These are phyloP conservation scores for Aspergillus sp. DNA, from an alignment of 2,329 filamentous ascomycete genomes.

Conservation along the genomic window DNA sequence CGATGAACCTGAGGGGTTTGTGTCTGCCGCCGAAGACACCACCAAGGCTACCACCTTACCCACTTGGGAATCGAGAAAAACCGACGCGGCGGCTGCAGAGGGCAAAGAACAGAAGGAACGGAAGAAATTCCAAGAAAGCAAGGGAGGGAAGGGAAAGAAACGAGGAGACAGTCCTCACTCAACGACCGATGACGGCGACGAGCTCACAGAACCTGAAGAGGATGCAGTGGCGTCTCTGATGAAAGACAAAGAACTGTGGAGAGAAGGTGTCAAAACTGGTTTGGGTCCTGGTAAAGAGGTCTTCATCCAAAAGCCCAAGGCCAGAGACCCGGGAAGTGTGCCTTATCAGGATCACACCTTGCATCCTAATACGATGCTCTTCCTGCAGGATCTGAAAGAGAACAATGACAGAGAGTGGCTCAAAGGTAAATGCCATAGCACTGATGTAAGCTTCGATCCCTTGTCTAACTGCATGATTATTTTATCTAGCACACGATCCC, in stretches of 20 bases:
- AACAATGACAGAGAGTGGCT: constrained; percentile 59
- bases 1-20: background rate
- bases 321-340: constrained; percentile 51
- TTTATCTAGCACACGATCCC: constrained; percentile 58
- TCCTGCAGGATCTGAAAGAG: constrained; percentile 49
- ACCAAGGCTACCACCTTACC: constrained; percentile 8
- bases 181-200: constrained; percentile 33
- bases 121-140: background rate
- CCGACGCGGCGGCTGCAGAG: constrained; percentile 2
- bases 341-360: constrained; percentile 51
- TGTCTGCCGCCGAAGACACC: constrained; percentile 10
- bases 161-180: background rate
- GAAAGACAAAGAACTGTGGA: constrained; percentile 47
- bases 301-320: constrained; percentile 55
- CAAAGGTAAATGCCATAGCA: constrained; percentile 42
- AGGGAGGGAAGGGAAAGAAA: background rate
- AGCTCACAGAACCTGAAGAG: constrained; percentile 73
- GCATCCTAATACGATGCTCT: constrained; percentile 57
- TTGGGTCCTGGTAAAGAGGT: constrained; percentile 53
- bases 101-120: background rate
- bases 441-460: no score
- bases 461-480: constrained; percentile 1
- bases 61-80: constrained; percentile 1
- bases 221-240: constrained; percentile 38
- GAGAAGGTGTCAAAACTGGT: constrained; percentile 46